These are phyloP conservation scores for Vitis cinerea DNA, from an alignment of 164 flowering plant species.

Conservation along the genomic window DNA sequence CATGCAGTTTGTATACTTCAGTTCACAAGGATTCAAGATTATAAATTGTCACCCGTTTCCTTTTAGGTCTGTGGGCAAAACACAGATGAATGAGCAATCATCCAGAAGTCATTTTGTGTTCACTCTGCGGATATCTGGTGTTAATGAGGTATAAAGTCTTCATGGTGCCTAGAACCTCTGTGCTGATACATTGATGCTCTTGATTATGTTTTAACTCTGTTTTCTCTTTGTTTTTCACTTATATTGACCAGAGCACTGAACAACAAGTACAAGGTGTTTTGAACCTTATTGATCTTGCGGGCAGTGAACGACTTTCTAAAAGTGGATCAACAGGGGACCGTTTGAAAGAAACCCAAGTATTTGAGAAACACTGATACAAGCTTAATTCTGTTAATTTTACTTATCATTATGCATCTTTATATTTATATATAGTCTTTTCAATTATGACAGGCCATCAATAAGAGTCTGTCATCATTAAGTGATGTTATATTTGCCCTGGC, in stretches of 20 bases:
- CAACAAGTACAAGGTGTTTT: conserved; percentile 94
- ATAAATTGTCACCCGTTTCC: neutral
- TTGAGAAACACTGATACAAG: neutral
- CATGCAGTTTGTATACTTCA: neutral
- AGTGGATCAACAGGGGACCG: conserved; percentile 97
- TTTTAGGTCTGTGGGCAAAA: conserved; percentile 86
- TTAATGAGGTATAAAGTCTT: conserved; percentile 64
- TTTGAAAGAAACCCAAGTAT: conserved; percentile 89
- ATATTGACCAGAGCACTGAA: conserved; percentile 65
- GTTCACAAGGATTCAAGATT: neutral
- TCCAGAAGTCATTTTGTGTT: conserved; percentile 97
- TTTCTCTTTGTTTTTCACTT: neutral
- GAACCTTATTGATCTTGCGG: conserved; percentile 96
- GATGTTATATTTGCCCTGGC: conserved; percentile 91
- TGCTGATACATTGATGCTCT: neutral
- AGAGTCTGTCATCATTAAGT: conserved; percentile 82
- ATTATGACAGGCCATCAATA: conserved; percentile 77
- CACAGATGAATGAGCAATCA: conserved; percentile 96
- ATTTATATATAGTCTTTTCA: neutral
- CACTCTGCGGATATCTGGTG: conserved; percentile 78
- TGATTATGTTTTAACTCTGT: too few relatives aligned
- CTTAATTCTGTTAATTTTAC: neutral
- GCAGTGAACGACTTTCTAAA: conserved; percentile 97
- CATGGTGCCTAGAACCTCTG: neutral
- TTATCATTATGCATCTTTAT: neutral